Conservation (phyloP, 2,329 filamentous ascomycete genomes). For the Curvularia hawaiiensis region DNA sequence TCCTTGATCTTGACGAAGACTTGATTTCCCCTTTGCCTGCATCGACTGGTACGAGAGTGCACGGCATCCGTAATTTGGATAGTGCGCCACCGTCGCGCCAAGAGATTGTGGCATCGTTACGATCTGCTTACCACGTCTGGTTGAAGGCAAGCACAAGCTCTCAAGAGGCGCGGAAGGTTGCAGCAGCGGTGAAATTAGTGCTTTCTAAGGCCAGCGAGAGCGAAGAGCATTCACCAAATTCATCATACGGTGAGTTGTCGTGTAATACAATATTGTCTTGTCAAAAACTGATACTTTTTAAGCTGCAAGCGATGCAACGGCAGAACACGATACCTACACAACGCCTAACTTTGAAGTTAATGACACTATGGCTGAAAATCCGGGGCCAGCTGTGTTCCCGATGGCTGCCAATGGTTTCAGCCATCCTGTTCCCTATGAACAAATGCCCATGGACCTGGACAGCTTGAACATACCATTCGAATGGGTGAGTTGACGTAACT, state of each 20-base stretch:
- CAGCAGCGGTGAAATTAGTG: constrained; percentile 35
- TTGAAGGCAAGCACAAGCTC: constrained; percentile 30
- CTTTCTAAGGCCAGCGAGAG: constrained; percentile 28
- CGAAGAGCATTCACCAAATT: not conserved
- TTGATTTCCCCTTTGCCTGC: constrained; percentile 22
- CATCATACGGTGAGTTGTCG: constrained; percentile 17
- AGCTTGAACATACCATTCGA: constrained; percentile 23
- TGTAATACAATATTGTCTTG: not conserved
- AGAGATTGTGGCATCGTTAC: constrained; percentile 33
- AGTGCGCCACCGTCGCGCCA: constrained; percentile 28
- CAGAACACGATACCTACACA: constrained; percentile 15
- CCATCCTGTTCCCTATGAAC: constrained; percentile 24
- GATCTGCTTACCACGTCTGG: constrained; percentile 33
- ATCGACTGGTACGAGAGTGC: not conserved
- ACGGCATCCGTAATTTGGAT: constrained; percentile 23
- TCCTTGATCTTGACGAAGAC: constrained; percentile 50
- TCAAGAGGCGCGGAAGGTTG: constrained; percentile 39
- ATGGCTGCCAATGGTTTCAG: constrained; percentile 13
- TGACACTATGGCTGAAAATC: constrained; percentile 4
- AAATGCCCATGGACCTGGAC: constrained; percentile 33
- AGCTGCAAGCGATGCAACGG: constrained; percentile 4
- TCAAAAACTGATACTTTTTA: not conserved
- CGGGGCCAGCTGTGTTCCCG: constrained; percentile 5
- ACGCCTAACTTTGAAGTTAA: constrained; percentile 26
- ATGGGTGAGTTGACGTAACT: constrained; percentile 25